Conservation (phyloP, 2,329 filamentous ascomycete species). For the Sclerotinia spermophila region DNA sequence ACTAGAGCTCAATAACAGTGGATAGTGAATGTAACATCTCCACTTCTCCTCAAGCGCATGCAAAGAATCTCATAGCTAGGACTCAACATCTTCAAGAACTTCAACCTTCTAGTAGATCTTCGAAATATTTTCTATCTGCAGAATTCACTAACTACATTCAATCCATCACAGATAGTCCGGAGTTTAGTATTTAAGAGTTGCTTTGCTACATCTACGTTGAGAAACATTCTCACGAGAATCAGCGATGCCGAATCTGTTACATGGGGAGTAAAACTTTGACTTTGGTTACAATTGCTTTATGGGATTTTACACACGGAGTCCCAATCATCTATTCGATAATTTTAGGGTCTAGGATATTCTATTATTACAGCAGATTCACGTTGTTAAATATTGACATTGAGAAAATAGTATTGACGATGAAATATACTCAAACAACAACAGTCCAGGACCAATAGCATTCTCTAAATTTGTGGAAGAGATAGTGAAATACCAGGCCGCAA, state of each 20-base stretch:
- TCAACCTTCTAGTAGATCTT: neutral
- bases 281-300: no score
- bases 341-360: neutral
- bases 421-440: neutral
- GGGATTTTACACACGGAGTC: no score
- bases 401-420: neutral
- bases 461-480: neutral
- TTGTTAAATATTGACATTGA: neutral
- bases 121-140: neutral
- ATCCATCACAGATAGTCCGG: no score
- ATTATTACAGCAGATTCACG: neutral
- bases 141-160: no score
- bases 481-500: rapidly evolving
- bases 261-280: no score
- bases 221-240: no score
- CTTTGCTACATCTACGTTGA: no score
- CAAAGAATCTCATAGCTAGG: neutral
- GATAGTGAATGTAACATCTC: neutral
- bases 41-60: neutral
- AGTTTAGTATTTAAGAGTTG: no score
- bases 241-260: no score
- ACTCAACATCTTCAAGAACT: no score
- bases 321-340: neutral
- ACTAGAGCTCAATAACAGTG: rapidly evolving
- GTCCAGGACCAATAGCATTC: neutral